These are phyloP conservation scores for Fusarium torreyae DNA, from an alignment of 2,329 filamentous ascomycete genomes.

Conservation along the genomic window DNA sequence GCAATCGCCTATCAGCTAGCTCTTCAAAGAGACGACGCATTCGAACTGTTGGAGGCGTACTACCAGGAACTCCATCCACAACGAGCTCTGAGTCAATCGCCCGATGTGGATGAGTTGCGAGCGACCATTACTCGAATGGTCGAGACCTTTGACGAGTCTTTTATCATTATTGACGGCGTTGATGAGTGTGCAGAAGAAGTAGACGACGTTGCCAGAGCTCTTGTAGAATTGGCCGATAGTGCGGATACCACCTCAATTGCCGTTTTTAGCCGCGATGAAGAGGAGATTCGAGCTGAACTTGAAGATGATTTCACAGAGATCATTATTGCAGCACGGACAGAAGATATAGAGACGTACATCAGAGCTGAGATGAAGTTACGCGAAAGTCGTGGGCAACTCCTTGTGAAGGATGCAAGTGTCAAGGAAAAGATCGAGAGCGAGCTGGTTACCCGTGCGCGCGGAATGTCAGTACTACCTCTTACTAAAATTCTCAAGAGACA, in stretches of 20 bases:
- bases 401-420: neutral
- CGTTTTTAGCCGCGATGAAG: constrained; percentile 21
- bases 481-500: too few species aligned
- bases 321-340: constrained; percentile 11
- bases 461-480: constrained; percentile 12
- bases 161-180: neutral
- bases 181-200: constrained; percentile 12
- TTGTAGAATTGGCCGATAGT: neutral
- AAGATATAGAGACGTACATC: constrained; percentile 26
- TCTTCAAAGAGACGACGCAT: constrained; percentile 16
- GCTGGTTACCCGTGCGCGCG: constrained; percentile 12
- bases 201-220: neutral
- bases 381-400: neutral
- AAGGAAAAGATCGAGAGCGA: constrained; percentile 12
- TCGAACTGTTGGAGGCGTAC: constrained; percentile 8
- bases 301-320: neutral
- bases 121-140: neutral
- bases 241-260: neutral
- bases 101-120: constrained; percentile 1
- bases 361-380: constrained; percentile 11
- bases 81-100: neutral
- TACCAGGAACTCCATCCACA: constrained; percentile 11
- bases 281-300: neutral
- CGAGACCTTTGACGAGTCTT: neutral
- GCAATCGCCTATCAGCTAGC: constrained; percentile 22